Conservation (phyloP, 371 early-diverging fungal genomes). For the Mucor lusitanicus region DNA sequence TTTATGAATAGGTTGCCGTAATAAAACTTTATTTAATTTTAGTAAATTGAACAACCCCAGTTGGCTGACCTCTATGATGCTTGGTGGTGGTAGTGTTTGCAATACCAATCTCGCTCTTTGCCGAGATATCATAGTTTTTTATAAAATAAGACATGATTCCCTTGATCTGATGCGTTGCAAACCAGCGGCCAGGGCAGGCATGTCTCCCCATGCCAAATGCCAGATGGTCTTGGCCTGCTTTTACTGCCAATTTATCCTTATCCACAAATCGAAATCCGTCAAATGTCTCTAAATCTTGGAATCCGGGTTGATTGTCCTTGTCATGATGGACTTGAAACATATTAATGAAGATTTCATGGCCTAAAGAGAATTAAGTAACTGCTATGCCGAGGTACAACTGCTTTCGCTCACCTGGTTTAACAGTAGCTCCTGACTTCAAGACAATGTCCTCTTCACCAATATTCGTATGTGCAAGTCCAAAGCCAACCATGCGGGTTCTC, state of each 20-base stretch:
- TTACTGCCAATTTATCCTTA: constrained; percentile 36
- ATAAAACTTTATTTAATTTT: constrained; percentile 2
- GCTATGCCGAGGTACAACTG: not conserved
- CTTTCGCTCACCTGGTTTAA: constrained; percentile 35
- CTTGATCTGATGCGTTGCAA: constrained; percentile 29
- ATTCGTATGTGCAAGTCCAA: constrained; percentile 33
- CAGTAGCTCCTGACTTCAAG: constrained; percentile 41
- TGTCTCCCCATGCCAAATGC: constrained; percentile 59
- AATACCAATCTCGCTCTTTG: constrained; percentile 9
- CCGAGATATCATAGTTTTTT: constrained; percentile 13
- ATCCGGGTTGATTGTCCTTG: constrained; percentile 20
- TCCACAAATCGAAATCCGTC: constrained; percentile 50
- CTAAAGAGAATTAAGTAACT: no score
- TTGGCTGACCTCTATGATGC: not conserved
- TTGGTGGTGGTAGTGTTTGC: not conserved
- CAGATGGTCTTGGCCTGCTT: constrained; percentile 39
- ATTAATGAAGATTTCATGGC: constrained; percentile 34
- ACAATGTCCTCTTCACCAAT: constrained; percentile 24
- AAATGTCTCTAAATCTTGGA: constrained; percentile 31
- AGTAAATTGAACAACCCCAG: not conserved
- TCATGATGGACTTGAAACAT: constrained; percentile 22
- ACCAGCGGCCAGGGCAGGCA: constrained; percentile 47
- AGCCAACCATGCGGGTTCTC: constrained; percentile 22
- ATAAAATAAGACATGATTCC: constrained; percentile 18
- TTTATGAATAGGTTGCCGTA: not conserved